Base-by-base conservation (phyloP, 1,284 basidiomycete genomes). In the Athelia sp. region DNA sequence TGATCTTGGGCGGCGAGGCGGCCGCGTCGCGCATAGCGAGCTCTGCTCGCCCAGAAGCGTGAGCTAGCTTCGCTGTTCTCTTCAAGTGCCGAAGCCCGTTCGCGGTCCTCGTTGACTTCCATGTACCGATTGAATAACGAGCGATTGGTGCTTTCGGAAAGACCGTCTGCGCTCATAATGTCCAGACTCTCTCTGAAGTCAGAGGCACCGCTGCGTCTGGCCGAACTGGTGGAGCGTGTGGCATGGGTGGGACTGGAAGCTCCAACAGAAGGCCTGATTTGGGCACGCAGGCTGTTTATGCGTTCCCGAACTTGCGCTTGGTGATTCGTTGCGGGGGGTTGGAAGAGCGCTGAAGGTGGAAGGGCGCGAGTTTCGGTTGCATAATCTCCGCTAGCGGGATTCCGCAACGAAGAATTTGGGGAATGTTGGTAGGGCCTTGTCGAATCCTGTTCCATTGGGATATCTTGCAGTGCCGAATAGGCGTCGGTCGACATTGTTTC, bases 101-200 rank as follows among this genome's bases (percentile, higher is more conserved):
- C 50, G 31, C 45, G 44, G 18, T 45, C 43, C 24, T 21, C 48
- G 46, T 42, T 48, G 46, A 51, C 51, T 29, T 50, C 46, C 46
- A 53, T 44, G 43, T 55, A 60, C 24, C 56, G 52, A 14, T 54
- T 50, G 22, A 56, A 54, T 24, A 62, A 50, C 48, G 57, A 57
- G 18, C 55, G 58, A 31, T 58, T 58, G 18, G 58, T 53, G 29
- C 45, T 13, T 11, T 47, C 43, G 19, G 53, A 51, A 14, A 59
- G 50, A 11, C 58, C 58, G 40, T 63, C 61, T 19, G 51, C 49
- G 21, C 59, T 51, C 14, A 63, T 43, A 3, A 57, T 52, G 19
- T 60, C 53, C 24, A 58, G 51, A 9, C 57, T 56, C 23, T 56
- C 51, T 14, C 52, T 47, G 42, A 60, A 52, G 14, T 57, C 59